Conservation (phyloP, 169 alveolate species). For the Cryptosporidium bovis region DNA sequence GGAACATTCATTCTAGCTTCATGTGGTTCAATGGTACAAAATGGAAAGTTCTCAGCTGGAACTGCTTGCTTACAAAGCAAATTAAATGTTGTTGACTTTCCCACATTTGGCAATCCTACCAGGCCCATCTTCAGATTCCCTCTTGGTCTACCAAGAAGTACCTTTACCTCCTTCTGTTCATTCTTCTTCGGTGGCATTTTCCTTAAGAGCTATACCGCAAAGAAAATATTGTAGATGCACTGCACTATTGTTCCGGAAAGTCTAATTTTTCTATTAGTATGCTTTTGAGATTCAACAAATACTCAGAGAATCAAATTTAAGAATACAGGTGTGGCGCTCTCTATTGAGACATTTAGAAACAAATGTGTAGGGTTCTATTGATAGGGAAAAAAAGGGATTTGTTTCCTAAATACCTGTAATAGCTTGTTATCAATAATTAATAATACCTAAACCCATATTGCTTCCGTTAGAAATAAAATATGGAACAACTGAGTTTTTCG, state of each 20-base stretch:
- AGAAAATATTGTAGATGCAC: not conserved
- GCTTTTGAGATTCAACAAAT: not conserved
- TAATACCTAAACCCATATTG: too few relatives aligned
- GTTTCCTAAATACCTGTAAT: too few relatives aligned
- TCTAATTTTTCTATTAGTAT: not conserved
- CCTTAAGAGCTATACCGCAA: not conserved
- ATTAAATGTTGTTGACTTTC: constrained; percentile 97
- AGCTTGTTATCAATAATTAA: too few relatives aligned
- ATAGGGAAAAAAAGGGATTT: too few relatives aligned
- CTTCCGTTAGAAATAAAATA: too few relatives aligned
- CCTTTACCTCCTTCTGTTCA: constrained; percentile 79
- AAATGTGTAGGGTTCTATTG: too few relatives aligned
- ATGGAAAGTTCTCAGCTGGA: constrained; percentile 99
- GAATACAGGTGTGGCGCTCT: not conserved
- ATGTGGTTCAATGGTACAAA: constrained; percentile 97
- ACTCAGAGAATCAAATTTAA: not conserved
- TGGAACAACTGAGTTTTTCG: too few relatives aligned
- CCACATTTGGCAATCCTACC: constrained; percentile 99
- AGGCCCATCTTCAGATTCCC: constrained; percentile 96
- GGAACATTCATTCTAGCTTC: constrained; percentile 95
- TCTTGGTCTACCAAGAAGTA: constrained; percentile 82
- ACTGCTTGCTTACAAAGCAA: constrained; percentile 92
- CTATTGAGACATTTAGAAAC: too few relatives aligned
- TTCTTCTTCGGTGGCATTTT: constrained; percentile 87
- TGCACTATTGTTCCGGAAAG: not conserved